A percentile compares a stretch with the other conserved stretches of the same genome.
Evolutionary conservation across 2,329 filamentous ascomycete genomes (phyloP).

Genomic region (Aspergillus glaucus): DNA sequence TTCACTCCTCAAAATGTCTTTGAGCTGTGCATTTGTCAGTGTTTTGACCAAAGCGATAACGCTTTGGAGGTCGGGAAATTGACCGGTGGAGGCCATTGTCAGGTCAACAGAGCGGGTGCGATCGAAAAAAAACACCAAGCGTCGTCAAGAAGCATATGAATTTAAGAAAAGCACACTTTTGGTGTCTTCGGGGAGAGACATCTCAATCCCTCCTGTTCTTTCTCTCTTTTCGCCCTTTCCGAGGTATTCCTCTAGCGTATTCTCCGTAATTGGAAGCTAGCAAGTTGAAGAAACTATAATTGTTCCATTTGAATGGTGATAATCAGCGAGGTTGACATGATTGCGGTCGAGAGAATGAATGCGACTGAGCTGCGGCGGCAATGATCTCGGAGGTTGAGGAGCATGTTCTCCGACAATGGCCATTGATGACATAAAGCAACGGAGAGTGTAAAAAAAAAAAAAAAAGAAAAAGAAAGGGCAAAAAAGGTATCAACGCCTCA

Average conservation of each 20-base stretch:
- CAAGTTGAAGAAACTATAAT: neutral
- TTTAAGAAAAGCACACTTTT: slow-evolving; percentile 16
- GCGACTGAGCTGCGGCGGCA: slow-evolving; percentile 3
- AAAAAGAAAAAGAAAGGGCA: slow-evolving; percentile 6
- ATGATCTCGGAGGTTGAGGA: slow-evolving; percentile 14
- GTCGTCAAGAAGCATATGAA: slow-evolving; percentile 13
- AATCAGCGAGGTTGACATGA: neutral
- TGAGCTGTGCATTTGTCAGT: slow-evolving; percentile 61
- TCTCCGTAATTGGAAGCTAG: neutral
- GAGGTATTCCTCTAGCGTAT: neutral
- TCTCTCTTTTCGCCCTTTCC: neutral
- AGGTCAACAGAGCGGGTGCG: neutral
- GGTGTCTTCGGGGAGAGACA: slow-evolving; percentile 20
- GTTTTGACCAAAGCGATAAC: slow-evolving; percentile 46
- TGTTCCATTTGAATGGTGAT: neutral
- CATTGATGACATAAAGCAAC: slow-evolving; percentile 29
- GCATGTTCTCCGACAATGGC: slow-evolving; percentile 8
- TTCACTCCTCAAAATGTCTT: slow-evolving; percentile 68
- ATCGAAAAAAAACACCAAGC: neutral
- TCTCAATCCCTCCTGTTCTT: slow-evolving; percentile 15
- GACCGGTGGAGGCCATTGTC: slow-evolving; percentile 34
- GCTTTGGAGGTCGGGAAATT: slow-evolving; percentile 35
- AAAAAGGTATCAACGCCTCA: slow-evolving; percentile 2
- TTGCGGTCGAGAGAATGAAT: neutral
- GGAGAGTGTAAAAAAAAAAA: slow-evolving; percentile 6